These are phyloP conservation scores for Candida boidinii DNA, from an alignment of 805 yeast genomes.

Conservation along the genomic window DNA sequence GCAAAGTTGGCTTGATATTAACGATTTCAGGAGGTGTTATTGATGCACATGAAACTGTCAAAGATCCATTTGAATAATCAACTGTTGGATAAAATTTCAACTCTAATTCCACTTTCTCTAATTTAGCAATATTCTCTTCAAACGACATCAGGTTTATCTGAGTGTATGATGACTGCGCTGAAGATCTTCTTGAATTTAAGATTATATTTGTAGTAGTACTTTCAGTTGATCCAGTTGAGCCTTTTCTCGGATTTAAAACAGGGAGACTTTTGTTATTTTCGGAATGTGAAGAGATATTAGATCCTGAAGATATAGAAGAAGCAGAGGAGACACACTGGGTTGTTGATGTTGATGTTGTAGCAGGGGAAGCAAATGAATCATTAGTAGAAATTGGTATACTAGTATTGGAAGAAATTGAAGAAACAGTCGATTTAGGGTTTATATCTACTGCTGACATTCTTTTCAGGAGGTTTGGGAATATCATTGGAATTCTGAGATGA, in stretches of 20 bases:
- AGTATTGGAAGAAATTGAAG: background rate
- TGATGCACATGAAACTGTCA: no score
- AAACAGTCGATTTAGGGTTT: background rate
- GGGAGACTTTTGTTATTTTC: background rate
- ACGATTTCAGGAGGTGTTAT: conserved; percentile 6
- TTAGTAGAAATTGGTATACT: background rate
- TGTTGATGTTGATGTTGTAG: conserved; percentile 3
- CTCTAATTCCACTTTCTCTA: conserved; percentile 3
- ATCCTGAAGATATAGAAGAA: no score
- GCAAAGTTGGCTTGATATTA: conserved; percentile 3
- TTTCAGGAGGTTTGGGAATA: no score
- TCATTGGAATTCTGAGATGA: no score
- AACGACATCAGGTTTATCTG: no score
- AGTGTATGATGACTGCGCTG: background rate
- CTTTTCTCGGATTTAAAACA: background rate
- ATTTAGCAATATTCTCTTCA: no score
- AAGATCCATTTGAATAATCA: no score
- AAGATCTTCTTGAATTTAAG: background rate
- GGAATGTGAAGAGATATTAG: background rate
- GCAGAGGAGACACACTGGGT: background rate
- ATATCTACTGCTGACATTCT: background rate
- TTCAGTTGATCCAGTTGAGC: background rate
- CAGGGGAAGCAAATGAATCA: conserved; percentile 2
- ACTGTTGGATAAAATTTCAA: conserved; percentile 4
- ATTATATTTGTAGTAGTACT: background rate